Evolutionary conservation across 108 stramenopile genomes (phyloP).

Genomic region (Cylindrotheca closterium): DNA sequence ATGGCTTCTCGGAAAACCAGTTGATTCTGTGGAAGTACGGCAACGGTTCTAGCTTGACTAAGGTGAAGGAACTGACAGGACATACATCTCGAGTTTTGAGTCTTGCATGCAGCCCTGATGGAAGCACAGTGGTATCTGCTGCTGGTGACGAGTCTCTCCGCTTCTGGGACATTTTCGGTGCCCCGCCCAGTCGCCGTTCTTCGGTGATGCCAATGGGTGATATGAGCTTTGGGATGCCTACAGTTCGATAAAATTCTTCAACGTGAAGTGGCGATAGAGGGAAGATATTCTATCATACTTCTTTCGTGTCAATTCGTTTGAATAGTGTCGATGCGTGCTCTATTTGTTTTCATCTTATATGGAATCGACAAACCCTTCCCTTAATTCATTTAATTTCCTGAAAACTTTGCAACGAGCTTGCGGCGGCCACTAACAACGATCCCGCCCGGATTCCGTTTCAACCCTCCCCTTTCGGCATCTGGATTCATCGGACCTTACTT

Average conservation of each 20-base stretch:
- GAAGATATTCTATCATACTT: too few species aligned
- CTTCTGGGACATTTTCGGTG: constrained; percentile 97
- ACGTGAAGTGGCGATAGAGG: too few species aligned
- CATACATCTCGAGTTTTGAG: constrained; percentile 95
- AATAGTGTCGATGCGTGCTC: too few species aligned
- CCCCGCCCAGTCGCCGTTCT: constrained; percentile 49
- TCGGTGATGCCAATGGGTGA: constrained; percentile 31
- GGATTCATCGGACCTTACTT: too few species aligned
- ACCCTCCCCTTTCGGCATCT: too few species aligned
- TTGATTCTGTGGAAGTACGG: constrained; percentile 97
- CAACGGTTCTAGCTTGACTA: constrained; percentile 84
- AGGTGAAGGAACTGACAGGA: constrained; percentile 93
- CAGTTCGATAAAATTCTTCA: constrained; percentile 22
- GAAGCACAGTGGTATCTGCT: constrained; percentile 92
- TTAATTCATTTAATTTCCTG: too few species aligned
- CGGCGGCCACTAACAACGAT: too few species aligned
- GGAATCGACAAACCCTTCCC: too few species aligned
- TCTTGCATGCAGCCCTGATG: constrained; percentile 94
- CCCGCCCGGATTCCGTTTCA: too few species aligned
- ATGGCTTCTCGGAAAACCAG: constrained; percentile 96
- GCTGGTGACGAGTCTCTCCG: constrained; percentile 98
- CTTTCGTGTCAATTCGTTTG: too few species aligned
- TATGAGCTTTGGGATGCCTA: constrained; percentile 40
- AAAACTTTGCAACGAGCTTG: too few species aligned
- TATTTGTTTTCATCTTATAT: too few species aligned